Evolutionary conservation across 2,329 filamentous ascomycete species (phyloP), one percentile per base, ranked within the genome.

Genomic region (Phaeosphaeriaceae sp.): DNA sequence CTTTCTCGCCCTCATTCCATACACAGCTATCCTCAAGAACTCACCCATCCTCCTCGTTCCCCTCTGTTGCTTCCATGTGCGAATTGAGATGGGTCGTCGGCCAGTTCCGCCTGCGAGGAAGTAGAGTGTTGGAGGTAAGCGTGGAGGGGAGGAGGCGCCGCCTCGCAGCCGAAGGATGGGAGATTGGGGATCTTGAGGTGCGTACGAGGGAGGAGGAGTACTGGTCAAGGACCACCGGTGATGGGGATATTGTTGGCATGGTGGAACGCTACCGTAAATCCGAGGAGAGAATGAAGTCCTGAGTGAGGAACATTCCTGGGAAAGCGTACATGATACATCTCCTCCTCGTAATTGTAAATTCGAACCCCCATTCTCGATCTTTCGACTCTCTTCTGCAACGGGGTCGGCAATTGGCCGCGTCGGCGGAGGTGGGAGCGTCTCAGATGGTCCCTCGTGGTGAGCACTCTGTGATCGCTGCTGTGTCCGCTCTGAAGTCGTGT

Each of bases 61-160:
- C 44, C 53, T 67, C 25, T 56, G 58, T 13, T 40, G 56, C n/a
- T 66, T 70, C 72, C 71, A 75, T n/a, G 51, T 41, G 5, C 17
- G 40, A 7, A 58, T 54, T 1, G 62, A 66, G 0, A 68, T 51
- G 1, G 66, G 50, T 7, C 52, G 51, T 9, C 53, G 51, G 0
- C 62, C 64, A 1, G 45, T 64, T 0, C 67, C 68, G 7, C 73
- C 73, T 2, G 71, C 70, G 1, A 76, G 64, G 54, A 61, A 73
- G 40, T 60, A 71, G 0, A 75, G 49, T 0, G 40, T 59, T 17
- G 57, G 41, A 3, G 69, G 70, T 2, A 73, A 40, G 0, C 46
- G 52, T 11, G 13, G 7, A 5, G 66, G 51, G 25, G 54, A 27
- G 3, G 56, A 53, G 2, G 50, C 57, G 1, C 58, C 65, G n/a